Conservation (phyloP, 345 rosid genomes). For the Punica granatum region DNA sequence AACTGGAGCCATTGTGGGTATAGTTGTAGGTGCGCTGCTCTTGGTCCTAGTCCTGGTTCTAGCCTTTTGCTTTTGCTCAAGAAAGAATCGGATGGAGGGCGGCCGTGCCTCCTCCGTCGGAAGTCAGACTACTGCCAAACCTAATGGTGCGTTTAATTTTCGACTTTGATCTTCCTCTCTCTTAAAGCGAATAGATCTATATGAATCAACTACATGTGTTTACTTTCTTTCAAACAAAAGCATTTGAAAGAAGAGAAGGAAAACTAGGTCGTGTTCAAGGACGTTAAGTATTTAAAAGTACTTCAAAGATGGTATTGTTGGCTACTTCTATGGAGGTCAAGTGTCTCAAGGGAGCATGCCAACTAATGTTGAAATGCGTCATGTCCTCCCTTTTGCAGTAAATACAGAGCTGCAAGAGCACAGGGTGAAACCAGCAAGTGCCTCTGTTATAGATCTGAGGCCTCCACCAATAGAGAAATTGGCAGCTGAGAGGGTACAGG, state of each 20-base stretch:
- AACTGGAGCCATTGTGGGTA: conserved; percentile 58
- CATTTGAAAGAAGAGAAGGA: neutral
- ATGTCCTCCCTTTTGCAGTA: conserved; percentile 20
- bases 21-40: conserved; percentile 53
- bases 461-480: conserved; percentile 67
- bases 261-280: neutral
- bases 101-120: conserved; percentile 11
- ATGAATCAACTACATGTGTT: neutral
- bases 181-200: neutral
- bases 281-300: too few species aligned
- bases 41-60: conserved; percentile 42
- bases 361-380: neutral
- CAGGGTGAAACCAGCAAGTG: conserved; percentile 47
- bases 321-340: neutral
- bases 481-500: conserved; percentile 45
- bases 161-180: neutral
- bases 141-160: conserved; percentile 5
- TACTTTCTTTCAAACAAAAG: neutral
- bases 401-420: conserved; percentile 53
- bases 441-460: conserved; percentile 65
- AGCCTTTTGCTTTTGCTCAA: conserved; percentile 37
- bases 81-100: conserved; percentile 13
- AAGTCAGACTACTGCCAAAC: conserved; percentile 14
- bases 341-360: neutral
- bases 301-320: neutral